Percentiles rank a stretch among this genome's conserved stretches.
Conservation (phyloP, 2,329 filamentous ascomycete genomes). For the Colletotrichum sp. region DNA sequence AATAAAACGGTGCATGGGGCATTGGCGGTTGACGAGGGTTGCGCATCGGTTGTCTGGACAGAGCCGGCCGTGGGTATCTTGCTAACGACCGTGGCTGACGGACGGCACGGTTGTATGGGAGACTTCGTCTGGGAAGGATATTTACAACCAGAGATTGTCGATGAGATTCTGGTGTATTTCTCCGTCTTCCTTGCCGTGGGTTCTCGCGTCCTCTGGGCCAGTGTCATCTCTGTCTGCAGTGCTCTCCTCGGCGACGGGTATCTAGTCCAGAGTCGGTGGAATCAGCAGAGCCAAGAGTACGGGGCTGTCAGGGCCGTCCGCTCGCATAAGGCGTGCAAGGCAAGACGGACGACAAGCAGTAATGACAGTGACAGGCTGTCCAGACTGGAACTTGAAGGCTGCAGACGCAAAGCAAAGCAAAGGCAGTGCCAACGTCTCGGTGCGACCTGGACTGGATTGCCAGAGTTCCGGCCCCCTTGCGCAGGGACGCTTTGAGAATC, state of each 20-base stretch:
- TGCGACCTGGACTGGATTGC: not conserved
- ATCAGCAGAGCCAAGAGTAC: not conserved
- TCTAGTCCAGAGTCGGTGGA: not conserved
- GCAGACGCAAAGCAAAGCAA: not conserved
- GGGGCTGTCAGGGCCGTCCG: not conserved
- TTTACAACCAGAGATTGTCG: not conserved
- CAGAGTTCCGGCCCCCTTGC: not conserved
- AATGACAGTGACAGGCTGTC: not conserved
- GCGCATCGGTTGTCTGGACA: not conserved
- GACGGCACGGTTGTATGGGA: not conserved
- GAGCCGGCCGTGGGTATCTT: not conserved
- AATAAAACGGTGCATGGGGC: constrained; percentile 18
- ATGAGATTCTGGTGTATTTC: not conserved
- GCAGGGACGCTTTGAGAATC: constrained; percentile 7
- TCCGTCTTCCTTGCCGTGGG: not conserved
- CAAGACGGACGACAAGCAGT: not conserved
- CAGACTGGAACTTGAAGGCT: not conserved
- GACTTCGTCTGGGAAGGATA: not conserved
- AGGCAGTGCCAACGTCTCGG: not conserved
- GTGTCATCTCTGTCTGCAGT: not conserved
- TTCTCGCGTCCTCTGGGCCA: not conserved
- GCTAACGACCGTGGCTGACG: not conserved
- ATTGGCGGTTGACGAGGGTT: not conserved
- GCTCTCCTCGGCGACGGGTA: not conserved
- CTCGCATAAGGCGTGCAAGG: not conserved